Conservation (phyloP, 768 basidiomycete genomes). For the Agrocybe praecox region DNA sequence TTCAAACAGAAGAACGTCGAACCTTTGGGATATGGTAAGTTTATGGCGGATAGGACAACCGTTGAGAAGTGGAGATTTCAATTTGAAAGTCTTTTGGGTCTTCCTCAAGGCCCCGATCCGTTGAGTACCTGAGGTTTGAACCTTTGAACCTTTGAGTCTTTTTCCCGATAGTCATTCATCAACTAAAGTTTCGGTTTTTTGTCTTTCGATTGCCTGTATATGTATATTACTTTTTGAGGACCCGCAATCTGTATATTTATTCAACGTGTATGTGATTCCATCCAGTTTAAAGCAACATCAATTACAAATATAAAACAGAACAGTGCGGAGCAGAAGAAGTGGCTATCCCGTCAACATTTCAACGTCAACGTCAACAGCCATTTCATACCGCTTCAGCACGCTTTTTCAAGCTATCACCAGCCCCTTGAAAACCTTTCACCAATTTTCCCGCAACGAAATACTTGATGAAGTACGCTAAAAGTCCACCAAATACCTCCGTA, state of each 20-base stretch:
- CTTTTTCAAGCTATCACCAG: slow-evolving; percentile 59
- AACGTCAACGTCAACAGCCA: too few relatives aligned
- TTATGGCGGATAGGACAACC: slow-evolving; percentile 18
- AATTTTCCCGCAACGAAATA: slow-evolving; percentile 45
- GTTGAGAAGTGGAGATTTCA: slow-evolving; percentile 23
- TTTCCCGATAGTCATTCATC: too few relatives aligned
- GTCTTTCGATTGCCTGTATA: too few relatives aligned
- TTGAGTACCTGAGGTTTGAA: neutral
- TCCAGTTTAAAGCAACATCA: too few relatives aligned
- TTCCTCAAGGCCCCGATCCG: slow-evolving; percentile 20
- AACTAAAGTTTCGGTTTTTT: too few relatives aligned
- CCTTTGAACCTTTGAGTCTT: too few relatives aligned
- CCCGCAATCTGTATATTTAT: too few relatives aligned
- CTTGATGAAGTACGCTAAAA: slow-evolving; percentile 55
- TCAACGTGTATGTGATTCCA: too few relatives aligned
- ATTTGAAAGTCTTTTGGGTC: slow-evolving; percentile 23
- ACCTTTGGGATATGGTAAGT: slow-evolving; percentile 15
- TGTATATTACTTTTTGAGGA: too few relatives aligned
- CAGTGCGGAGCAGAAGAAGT: too few relatives aligned
- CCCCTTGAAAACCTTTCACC: slow-evolving; percentile 47
- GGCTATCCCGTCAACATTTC: too few relatives aligned
- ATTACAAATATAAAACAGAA: too few relatives aligned
- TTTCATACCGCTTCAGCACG: slow-evolving; percentile 39
- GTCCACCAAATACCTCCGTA: slow-evolving; percentile 59
- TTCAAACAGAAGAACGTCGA: slow-evolving; percentile 18